Percentiles rank a stretch among this genome's conserved stretches.
These are phyloP conservation scores for Thalassia testudinum DNA, from an alignment of 116 monocot genomes.

Conservation along the genomic window DNA sequence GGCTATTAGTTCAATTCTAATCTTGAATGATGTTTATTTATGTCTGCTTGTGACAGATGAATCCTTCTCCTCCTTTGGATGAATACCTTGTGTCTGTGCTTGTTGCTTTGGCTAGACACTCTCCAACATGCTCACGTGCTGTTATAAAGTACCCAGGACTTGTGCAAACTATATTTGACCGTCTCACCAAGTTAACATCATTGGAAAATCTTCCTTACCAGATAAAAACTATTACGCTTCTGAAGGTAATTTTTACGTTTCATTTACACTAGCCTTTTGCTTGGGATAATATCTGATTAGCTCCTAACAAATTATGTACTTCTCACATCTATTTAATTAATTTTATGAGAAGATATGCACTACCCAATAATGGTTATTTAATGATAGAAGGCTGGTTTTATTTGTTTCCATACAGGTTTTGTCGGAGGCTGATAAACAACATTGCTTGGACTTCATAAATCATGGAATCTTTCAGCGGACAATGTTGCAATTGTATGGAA, in stretches of 20 bases:
- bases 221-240: constrained; percentile 53
- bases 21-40: no score
- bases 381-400: no score
- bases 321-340: no score
- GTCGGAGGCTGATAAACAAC: constrained; percentile 39
- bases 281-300: no score
- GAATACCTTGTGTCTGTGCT: constrained; percentile 69
- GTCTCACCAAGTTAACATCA: constrained; percentile 29
- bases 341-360: no score
- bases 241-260: constrained; percentile 38
- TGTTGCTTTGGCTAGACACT: constrained; percentile 78
- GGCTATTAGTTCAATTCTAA: no score
- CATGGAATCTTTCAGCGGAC: constrained; percentile 49
- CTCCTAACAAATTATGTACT: no score
- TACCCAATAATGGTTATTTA: no score
- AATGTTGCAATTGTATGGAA: constrained; percentile 68
- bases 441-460: constrained; percentile 54
- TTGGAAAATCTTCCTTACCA: constrained; percentile 33
- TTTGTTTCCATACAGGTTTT: constrained; percentile 31
- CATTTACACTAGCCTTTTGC: background rate
- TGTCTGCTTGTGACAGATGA: constrained; percentile 35
- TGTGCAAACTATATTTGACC: constrained; percentile 37
- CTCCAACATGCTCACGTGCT: constrained; percentile 60
- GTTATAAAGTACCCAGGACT: constrained; percentile 74
- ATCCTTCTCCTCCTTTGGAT: constrained; percentile 55